Evolutionary conservation across 2,329 filamentous ascomycete genomes (phyloP).

Genomic region (Arthrobotrys pseudoclavata): DNA sequence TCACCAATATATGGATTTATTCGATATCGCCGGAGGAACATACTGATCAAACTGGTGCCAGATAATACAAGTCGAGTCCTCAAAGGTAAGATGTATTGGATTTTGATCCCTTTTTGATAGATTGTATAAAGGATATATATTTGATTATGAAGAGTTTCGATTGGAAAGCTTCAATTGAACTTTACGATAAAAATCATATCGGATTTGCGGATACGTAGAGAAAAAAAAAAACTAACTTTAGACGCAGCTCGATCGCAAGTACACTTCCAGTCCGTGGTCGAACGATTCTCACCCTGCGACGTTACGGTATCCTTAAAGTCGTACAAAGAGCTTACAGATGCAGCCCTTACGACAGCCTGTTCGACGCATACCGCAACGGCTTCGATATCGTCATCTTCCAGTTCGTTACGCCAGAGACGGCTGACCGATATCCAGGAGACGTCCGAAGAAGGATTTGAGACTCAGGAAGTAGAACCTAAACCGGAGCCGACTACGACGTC

Average conservation of each 20-base stretch:
- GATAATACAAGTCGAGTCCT: constrained; percentile 90
- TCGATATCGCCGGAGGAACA: constrained; percentile 87
- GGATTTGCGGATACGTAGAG: constrained; percentile 76
- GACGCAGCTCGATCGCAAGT: constrained; percentile 67
- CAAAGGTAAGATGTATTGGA: constrained; percentile 76
- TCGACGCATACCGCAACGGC: constrained; percentile 88
- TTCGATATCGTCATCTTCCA: constrained; percentile 86
- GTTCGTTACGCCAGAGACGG: constrained; percentile 80
- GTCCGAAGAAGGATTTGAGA: constrained; percentile 77
- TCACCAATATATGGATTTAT: constrained; percentile 94
- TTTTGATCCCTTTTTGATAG: background rate
- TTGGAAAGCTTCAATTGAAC: background rate
- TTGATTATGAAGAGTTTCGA: background rate
- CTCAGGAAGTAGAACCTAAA: constrained; percentile 35
- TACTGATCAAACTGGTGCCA: constrained; percentile 92
- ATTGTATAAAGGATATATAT: background rate
- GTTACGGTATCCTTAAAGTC: constrained; percentile 82
- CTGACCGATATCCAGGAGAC: constrained; percentile 95
- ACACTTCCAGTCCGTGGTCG: constrained; percentile 77
- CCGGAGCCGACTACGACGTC: constrained; percentile 43
- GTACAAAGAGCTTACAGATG: constrained; percentile 85
- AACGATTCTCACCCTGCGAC: constrained; percentile 86
- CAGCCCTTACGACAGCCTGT: constrained; percentile 87
- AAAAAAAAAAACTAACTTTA: constrained; percentile 77
- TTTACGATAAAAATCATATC: too few species aligned